phyloP scores from a whole-genome alignment of 345 rosid genomes.

The Limnanthes douglasii region DNA sequence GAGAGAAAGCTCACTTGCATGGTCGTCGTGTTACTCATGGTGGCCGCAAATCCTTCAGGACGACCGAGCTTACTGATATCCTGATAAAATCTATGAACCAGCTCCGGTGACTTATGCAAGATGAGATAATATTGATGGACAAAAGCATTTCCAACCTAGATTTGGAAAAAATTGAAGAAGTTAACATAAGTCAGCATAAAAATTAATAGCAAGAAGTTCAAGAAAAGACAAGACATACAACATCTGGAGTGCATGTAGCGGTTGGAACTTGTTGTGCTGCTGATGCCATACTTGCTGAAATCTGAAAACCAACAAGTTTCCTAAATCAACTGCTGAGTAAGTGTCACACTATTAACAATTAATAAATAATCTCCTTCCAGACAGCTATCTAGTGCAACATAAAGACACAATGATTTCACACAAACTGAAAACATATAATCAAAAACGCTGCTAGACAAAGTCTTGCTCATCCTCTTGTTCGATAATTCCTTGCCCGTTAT shows the following conservation, averaged over 20 bases:
- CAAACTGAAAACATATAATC: not conserved
- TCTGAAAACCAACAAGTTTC: constrained; percentile 5
- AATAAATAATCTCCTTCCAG: not conserved
- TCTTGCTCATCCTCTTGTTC: not conserved
- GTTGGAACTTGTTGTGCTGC: constrained; percentile 15
- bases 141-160: constrained; percentile 32
- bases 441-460: not conserved
- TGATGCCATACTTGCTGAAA: constrained; percentile 22
- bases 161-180: not conserved
- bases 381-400: not conserved
- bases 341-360: not conserved
- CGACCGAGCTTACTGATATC: constrained; percentile 33
- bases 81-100: constrained; percentile 29
- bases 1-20: constrained; percentile 10
- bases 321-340: constrained; percentile 2
- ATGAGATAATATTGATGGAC: constrained; percentile 32
- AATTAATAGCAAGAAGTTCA: not conserved
- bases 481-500: no score
- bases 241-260: constrained; percentile 10
- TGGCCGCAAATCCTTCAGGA: constrained; percentile 17
- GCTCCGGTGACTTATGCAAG: constrained; percentile 22
- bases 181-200: not conserved
- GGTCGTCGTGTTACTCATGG: constrained; percentile 19
- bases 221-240: constrained; percentile 11
- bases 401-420: not conserved